Evolutionary conservation across 106 monocot species (phyloP), one percentile per base, ranked within the genome.

Genomic region (Allium sativum): DNA sequence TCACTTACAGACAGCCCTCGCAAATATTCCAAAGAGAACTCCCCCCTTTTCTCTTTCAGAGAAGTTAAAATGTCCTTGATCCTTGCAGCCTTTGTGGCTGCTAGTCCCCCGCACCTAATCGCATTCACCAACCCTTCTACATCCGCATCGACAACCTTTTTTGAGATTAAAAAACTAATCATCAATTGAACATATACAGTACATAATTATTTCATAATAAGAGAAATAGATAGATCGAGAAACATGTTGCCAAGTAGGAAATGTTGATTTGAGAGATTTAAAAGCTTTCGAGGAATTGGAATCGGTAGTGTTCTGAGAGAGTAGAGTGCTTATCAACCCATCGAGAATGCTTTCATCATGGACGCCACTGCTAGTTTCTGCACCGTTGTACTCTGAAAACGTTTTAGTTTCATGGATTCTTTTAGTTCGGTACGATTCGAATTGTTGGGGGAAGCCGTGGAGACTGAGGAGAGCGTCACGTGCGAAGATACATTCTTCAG

Each of bases 251-350:
- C 92, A 87, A 11, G 71, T 44, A 22, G 84, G 83, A 70, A 92
- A 84, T 1, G 81, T 68, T 18, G 78, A 69, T 55, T 84, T 92
- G 76, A 92, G 92, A 51, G 76, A 77, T 4, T 31, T 44, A 65
- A 92, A 87, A 11, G 92, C 87, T 58, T 73, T 68, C 16, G 67
- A 12, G 41, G 92, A 87, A 75, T 82, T 88, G 42, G 77, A 18
- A 15, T 82, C 88, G 17, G 84, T 88, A 44, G 92, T 93, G 79
- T 93, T 93, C 82, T 93, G 92, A 9, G 88, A 93, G n/a, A 84
- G 81, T 7, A 93, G 72, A 6, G 79, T 82, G 74, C 77, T 71
- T 12, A 87, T 73, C 3, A 93, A 75, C 8, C 93, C 88, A 52
- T 93, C 93, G 10, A 93, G 72, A 13, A 93, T 82, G 31, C 82